These are phyloP conservation scores for Aspergillus latus DNA, from an alignment of 2,329 filamentous ascomycete species.

Conservation along the genomic window DNA sequence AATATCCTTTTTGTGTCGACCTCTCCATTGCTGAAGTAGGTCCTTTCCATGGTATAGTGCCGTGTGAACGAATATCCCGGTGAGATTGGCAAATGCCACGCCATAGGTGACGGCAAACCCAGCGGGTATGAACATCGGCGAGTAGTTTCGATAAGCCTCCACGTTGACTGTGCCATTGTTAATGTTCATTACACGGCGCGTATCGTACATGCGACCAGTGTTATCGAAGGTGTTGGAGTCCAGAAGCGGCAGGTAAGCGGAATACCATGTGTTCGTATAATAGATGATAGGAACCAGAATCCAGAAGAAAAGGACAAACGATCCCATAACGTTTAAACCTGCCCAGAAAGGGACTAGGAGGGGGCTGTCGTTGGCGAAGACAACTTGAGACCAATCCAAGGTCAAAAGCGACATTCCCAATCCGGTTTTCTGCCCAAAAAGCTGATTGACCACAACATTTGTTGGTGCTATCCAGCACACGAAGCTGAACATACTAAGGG, in stretches of 20 bases:
- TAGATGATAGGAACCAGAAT: slow-evolving; percentile 46
- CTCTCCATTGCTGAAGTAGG: slow-evolving; percentile 37
- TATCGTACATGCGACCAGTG: slow-evolving; percentile 60
- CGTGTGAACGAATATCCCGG: slow-evolving; percentile 52
- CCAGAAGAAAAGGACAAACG: slow-evolving; percentile 47
- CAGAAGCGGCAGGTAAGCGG: slow-evolving; percentile 63
- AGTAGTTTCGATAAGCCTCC: slow-evolving; percentile 62
- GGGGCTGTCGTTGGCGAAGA: slow-evolving; percentile 67
- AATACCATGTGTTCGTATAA: slow-evolving; percentile 56
- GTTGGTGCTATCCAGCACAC: slow-evolving; percentile 69
- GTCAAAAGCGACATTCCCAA: slow-evolving; percentile 68
- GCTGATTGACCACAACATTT: slow-evolving; percentile 67
- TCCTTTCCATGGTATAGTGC: slow-evolving; percentile 41
- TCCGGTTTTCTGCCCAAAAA: slow-evolving; percentile 69
- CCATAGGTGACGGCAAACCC: slow-evolving; percentile 60
- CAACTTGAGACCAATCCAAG: slow-evolving; percentile 73
- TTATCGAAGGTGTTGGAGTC: slow-evolving; percentile 65
- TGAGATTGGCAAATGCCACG: slow-evolving; percentile 66
- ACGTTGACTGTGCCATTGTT: slow-evolving; percentile 57
- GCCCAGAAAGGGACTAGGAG: slow-evolving; percentile 63
- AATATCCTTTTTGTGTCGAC: slow-evolving; percentile 38
- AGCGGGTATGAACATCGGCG: slow-evolving; percentile 63
- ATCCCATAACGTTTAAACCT: slow-evolving; percentile 45
- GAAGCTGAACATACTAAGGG: slow-evolving; percentile 68
- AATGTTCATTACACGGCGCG: slow-evolving; percentile 57